These are phyloP conservation scores for Wickerhamomyces queroliae DNA, from an alignment of 805 yeast genomes.

Conservation along the genomic window DNA sequence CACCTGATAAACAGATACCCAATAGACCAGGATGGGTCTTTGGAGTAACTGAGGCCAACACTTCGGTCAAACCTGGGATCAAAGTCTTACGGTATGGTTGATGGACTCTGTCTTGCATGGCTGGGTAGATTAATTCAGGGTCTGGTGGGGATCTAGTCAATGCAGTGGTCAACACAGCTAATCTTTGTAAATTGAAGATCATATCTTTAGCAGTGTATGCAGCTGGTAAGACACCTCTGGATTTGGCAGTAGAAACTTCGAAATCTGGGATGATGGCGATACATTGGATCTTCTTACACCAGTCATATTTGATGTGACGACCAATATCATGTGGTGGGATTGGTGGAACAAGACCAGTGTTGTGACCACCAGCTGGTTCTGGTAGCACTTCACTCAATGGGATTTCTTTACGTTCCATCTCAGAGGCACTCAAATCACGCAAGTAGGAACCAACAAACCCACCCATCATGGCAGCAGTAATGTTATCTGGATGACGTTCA, in stretches of 20 bases:
- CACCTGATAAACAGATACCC: constrained; percentile 95
- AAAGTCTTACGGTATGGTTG: constrained; percentile 94
- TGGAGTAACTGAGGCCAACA: constrained; percentile 77
- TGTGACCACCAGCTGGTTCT: constrained; percentile 63
- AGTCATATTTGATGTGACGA: constrained; percentile 78
- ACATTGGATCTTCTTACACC: constrained; percentile 81
- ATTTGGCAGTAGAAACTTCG: constrained; percentile 88
- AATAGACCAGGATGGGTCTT: constrained; percentile 75
- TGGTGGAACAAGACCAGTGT: constrained; percentile 66
- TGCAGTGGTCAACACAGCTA: constrained; percentile 90
- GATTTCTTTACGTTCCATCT: constrained; percentile 68
- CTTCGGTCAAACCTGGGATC: constrained; percentile 86
- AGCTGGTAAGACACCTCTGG: constrained; percentile 84
- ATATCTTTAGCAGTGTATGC: constrained; percentile 76
- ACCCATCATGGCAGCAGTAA: constrained; percentile 98
- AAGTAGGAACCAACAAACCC: constrained; percentile 96
- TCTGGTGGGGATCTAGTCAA: constrained; percentile 81
- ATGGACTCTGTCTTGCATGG: constrained; percentile 96
- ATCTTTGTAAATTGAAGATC: constrained; percentile 87
- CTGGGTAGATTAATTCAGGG: constrained; percentile 77
- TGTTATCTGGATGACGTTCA: constrained; percentile 97
- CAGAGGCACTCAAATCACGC: constrained; percentile 70
- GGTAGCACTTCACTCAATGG: constrained; percentile 85
- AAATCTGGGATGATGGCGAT: constrained; percentile 90
- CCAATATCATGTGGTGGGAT: constrained; percentile 85